phyloP scores from a whole-genome alignment of 345 rosid genomes.

The Iberis pinnata region DNA sequence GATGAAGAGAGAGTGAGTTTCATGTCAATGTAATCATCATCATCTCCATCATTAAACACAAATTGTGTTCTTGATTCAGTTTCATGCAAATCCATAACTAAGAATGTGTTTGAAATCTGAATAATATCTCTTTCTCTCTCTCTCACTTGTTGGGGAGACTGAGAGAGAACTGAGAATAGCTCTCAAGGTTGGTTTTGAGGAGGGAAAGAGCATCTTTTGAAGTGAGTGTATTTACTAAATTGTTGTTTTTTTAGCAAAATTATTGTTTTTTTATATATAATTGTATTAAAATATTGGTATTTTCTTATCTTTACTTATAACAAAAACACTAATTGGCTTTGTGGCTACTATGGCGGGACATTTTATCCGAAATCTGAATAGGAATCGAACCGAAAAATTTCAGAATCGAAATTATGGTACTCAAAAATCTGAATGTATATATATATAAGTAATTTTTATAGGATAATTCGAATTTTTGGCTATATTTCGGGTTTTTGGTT shows the following conservation, averaged over 20 bases:
- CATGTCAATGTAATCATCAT: constrained; percentile 68
- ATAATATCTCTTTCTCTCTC: constrained; percentile 1
- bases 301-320: no score
- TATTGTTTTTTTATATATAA: not conserved
- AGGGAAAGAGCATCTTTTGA: constrained; percentile 38
- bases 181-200: constrained; percentile 19
- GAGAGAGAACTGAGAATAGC: constrained; percentile 26
- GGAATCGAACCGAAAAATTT: no score
- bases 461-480: no score
- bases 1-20: constrained; percentile 52
- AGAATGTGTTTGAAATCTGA: constrained; percentile 17
- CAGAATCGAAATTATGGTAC: no score
- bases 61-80: constrained; percentile 27
- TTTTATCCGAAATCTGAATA: no score
- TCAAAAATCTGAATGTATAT: no score
- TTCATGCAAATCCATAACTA: constrained; percentile 26
- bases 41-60: constrained; percentile 27
- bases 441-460: no score
- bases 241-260: constrained; percentile 14
- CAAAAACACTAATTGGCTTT: no score
- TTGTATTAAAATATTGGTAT: not conserved
- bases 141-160: constrained; percentile 21
- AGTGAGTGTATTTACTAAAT: no score
- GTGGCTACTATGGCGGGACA: no score
- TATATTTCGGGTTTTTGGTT: no score